Base-by-base conservation (phyloP, 345 rosid genomes). In the Erucastrum elatum region DNA sequence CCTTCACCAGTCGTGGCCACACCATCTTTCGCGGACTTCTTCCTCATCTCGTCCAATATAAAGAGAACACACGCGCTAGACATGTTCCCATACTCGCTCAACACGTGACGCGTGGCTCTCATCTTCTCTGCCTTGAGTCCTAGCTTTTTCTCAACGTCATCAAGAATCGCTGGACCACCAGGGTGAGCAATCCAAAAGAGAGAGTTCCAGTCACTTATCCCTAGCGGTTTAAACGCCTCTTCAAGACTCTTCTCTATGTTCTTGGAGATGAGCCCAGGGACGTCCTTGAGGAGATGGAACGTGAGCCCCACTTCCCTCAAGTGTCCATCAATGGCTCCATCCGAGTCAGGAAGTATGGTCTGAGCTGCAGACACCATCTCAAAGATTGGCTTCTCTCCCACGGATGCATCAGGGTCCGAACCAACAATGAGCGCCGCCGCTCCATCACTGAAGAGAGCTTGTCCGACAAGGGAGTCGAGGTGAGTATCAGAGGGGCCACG, bases 51-150 rank as follows among this genome's bases (percentile, higher is more conserved):
- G 8, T 91, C 97, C 46, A 91, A 51, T 6, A 91, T 88, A 46
- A 91, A 91, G 49, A 91, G 53, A 4, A 91, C 97, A n/a, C 93
- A 90, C 4, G 97, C 97, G 51, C 97, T 90, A 0, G 94, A 87
- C 97, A 91, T 87, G 85, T 91, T 91, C 0, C 97, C 97, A 16
- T 82, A 92, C 59, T 92, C 92, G 6, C 92, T 77, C 33, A 92
- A 78, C 21, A 90, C 87, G 2, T 89, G 87, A 1, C 97, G 82
- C 0, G 91, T 90, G 2, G 94, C 89, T n/a, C 82, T 77, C 31
- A 90, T 86, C 68, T 90, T 90, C 55, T 88, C 89, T 8, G 64
- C 85, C 46, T 80, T 80, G 4, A 90, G 86, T 3, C 85, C 87
- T 2, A 90, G 80, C 70, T 87, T 87, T 1, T 51, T 46, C 86